Evolutionary conservation across 2,329 filamentous ascomycete species (phyloP).

Genomic region (Penicillium sp.): DNA sequence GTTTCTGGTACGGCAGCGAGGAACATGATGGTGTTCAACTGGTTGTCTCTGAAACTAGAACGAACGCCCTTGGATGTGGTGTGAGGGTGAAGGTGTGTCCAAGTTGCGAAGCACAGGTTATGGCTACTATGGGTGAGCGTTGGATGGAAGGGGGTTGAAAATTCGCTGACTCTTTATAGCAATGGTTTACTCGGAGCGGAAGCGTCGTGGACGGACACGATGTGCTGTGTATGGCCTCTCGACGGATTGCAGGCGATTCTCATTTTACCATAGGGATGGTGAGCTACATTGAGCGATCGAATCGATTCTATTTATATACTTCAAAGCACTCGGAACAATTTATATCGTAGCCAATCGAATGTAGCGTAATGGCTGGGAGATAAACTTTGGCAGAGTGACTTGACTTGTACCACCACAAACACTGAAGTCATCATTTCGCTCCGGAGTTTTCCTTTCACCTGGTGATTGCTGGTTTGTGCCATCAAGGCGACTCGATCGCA

Average conservation of each 20-base stretch:
- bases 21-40: slow-evolving; percentile 6
- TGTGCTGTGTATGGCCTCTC: slow-evolving; percentile 10
- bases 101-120: slow-evolving; percentile 2
- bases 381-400: background rate
- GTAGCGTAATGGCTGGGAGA: background rate
- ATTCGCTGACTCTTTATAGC: background rate
- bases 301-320: too few species aligned
- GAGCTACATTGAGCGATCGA: too few species aligned
- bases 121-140: slow-evolving; percentile 10
- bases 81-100: background rate
- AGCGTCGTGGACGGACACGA: background rate
- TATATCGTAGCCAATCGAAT: background rate
- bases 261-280: slow-evolving; percentile 9
- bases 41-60: slow-evolving; percentile 8
- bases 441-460: background rate
- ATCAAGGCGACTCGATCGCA: slow-evolving; percentile 2
- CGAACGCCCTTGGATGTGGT: background rate
- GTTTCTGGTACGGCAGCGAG: slow-evolving; percentile 7
- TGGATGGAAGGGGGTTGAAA: background rate
- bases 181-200: slow-evolving; percentile 10
- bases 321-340: too few species aligned
- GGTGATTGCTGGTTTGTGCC: slow-evolving; percentile 8
- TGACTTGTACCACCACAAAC: background rate
- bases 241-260: slow-evolving; percentile 10
- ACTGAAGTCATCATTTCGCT: slow-evolving; percentile 2